Percentiles rank a stretch among this genome's conserved stretches.
Evolutionary conservation across 176 grass and related monocot species (phyloP).

Genomic region (Panicum miliaceum): DNA sequence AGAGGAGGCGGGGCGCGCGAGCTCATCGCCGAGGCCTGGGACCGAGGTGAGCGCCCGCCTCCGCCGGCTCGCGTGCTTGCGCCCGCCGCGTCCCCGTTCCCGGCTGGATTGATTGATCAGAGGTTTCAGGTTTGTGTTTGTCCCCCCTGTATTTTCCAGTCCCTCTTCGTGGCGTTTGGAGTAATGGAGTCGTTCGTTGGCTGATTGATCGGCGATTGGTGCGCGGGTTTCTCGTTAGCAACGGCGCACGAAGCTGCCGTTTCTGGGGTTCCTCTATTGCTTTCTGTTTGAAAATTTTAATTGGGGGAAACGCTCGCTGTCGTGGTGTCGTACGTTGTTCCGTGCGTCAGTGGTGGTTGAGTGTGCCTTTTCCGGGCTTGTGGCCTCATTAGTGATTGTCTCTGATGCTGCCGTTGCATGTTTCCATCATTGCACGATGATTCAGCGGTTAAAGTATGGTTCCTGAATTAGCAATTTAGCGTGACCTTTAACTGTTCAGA

Average conservation of each 20-base stretch:
- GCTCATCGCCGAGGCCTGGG: background rate
- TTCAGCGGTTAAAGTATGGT: background rate
- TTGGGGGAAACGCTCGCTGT: constrained; percentile 20
- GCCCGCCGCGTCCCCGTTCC: background rate
- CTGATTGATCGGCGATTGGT: background rate
- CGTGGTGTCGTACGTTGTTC: background rate
- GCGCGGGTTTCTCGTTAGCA: background rate
- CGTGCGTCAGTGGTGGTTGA: constrained; percentile 6
- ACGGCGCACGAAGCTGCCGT: background rate
- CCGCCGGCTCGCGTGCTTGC: background rate
- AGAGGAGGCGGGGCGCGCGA: background rate
- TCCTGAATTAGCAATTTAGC: background rate
- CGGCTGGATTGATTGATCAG: background rate
- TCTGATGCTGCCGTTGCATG: background rate
- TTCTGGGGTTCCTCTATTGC: background rate
- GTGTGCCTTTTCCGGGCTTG: background rate
- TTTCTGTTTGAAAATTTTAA: background rate
- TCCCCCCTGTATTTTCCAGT: background rate
- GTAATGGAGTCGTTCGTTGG: background rate
- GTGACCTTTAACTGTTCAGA: background rate
- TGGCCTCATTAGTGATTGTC: background rate
- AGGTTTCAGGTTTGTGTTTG: constrained; percentile 4
- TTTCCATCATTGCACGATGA: background rate
- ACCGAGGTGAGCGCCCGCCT: constrained; percentile 15
- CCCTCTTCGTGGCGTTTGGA: background rate